Conservation (phyloP, 1,284 basidiomycete species). For the Caloboletus firmus region DNA sequence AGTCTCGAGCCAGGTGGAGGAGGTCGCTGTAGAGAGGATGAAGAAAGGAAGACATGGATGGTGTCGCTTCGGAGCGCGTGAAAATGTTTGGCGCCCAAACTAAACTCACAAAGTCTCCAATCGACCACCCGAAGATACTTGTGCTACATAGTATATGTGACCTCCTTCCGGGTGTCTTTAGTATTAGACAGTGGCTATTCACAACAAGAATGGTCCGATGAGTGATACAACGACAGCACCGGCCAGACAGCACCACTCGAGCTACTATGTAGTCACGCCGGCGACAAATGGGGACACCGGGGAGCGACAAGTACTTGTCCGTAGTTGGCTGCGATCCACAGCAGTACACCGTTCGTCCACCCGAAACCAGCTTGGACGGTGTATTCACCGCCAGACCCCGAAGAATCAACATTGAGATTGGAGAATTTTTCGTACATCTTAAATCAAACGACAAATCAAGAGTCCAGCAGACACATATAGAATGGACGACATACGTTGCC, state of each 20-base stretch:
- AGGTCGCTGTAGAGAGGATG: conserved; percentile 28
- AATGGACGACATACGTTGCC: conserved; percentile 58
- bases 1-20: conserved; percentile 19
- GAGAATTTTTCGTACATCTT: conserved; percentile 93
- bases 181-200: no score
- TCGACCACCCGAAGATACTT: no score
- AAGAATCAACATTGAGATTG: conserved; percentile 74
- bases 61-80: background rate
- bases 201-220: no score
- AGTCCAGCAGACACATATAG: background rate
- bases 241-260: conserved; percentile 12
- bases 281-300: conserved; percentile 57
- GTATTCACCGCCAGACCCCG: conserved; percentile 86
- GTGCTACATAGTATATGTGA: no score
- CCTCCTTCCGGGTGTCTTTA: no score
- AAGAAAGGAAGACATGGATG: conserved; percentile 24
- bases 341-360: conserved; percentile 87
- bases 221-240: no score
- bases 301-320: conserved; percentile 65
- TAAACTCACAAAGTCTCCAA: no score
- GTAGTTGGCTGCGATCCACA: conserved; percentile 75
- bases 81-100: no score
- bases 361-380: conserved; percentile 80
- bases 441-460: background rate
- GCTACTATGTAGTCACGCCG: background rate